Base-by-base conservation (phyloP, 768 basidiomycete genomes). In the Mycena albidolilacea region DNA sequence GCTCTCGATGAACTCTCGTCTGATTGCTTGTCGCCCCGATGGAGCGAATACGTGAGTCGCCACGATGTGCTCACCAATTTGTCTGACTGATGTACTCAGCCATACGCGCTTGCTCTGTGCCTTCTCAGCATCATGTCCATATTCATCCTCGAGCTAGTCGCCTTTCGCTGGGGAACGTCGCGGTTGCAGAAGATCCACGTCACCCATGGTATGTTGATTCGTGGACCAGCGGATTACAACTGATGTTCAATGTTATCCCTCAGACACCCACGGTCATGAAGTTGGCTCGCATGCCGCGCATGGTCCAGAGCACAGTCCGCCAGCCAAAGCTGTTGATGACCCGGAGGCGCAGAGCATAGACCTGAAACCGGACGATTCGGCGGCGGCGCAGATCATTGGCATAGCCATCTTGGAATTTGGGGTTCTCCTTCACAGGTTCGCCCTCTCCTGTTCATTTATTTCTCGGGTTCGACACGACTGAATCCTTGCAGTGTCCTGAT, bases 321-420 rank as follows among this genome's bases (percentile, higher is more conserved):
- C 79, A 60, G 79, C 8, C 8, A 68, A 52, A 15, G 3, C 7
- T 3, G 37, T 2, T 14, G 76, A 80, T 37, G 83, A 85, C 70
- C 44, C 80, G 19, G 84, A 84, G 59, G 73, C 59, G 3, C 75
- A 75, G 9, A 35, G 91, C 95, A 2, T 95, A 96, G 80, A 81
- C 96, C 48, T 86, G 97, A 60, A 98, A 54, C 84, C 98, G 64
- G 97, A 99, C 48, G 67, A 80, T 97, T 97, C 78, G 96, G 64
- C 30, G 80, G 88, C 5, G 64, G 84, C 12, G 90, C 95, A 97
- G 79, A 82, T 96, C 46, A 86, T 98, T 57, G 96, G 96, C 15
- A 87, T 99, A 54, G 95, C 89, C 35, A 97, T 98, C 71, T 85
- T 99, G 59, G 97, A 99, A 80, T 97, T 98, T 77, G 97, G 97